Evolutionary conservation across 2,329 filamentous ascomycete species (phyloP).

Genomic region (Tricladium varicosporioides): DNA sequence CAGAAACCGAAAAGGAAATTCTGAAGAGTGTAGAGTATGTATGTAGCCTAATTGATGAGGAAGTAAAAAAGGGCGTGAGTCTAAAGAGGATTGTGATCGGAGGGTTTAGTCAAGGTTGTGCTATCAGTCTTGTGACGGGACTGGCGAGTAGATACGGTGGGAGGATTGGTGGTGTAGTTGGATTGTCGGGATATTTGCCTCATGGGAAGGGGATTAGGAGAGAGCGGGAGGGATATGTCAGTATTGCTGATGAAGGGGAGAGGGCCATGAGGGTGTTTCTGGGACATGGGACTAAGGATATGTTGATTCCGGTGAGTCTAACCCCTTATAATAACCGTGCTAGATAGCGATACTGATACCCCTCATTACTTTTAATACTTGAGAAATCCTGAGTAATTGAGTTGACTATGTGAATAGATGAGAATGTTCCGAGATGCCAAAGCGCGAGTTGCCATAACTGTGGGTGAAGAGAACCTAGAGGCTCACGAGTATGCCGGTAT

Average conservation of each 20-base stretch:
- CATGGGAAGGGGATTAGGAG: slow-evolving; percentile 38
- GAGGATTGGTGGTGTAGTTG: slow-evolving; percentile 81
- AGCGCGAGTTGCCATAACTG: slow-evolving; percentile 34
- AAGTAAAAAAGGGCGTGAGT: slow-evolving; percentile 76
- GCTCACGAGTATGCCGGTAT: slow-evolving; percentile 47
- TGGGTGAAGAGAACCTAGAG: slow-evolving; percentile 37
- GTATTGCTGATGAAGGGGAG: slow-evolving; percentile 23
- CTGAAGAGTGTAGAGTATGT: slow-evolving; percentile 70
- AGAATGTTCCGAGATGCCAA: slow-evolving; percentile 42
- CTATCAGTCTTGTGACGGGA: slow-evolving; percentile 75
- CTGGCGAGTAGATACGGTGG: slow-evolving; percentile 49
- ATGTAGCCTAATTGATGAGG: slow-evolving; percentile 71
- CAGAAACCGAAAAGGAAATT: slow-evolving; percentile 66
- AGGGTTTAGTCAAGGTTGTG: slow-evolving; percentile 80
- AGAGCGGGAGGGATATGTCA: slow-evolving; percentile 37
- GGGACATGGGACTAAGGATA: slow-evolving; percentile 45
- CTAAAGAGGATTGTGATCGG: slow-evolving; percentile 81
- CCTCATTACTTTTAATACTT: too few species aligned
- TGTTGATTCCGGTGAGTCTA: slow-evolving; percentile 40
- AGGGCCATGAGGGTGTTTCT: slow-evolving; percentile 42
- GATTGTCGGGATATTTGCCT: slow-evolving; percentile 61
- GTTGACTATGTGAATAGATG: slow-evolving; percentile 24
- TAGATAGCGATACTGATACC: too few species aligned
- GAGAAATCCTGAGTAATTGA: background rate
- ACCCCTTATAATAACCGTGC: background rate